Conservation (phyloP, 345 rosid genomes). For the Hibiscus mutabilis region DNA sequence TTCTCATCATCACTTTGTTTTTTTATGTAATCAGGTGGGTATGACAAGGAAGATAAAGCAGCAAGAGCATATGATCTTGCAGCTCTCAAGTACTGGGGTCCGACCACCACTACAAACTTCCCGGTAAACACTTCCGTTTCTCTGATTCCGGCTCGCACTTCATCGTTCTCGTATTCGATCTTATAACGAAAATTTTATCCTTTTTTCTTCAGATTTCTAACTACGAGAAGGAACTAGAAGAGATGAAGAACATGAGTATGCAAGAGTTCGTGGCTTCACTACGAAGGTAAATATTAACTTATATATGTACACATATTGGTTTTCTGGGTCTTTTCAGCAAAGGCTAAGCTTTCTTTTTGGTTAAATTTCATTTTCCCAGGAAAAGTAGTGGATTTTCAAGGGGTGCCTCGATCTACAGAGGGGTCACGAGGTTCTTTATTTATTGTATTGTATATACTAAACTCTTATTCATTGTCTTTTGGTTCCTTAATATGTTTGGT, state of each 20-base stretch:
- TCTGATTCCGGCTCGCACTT: background rate
- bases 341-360: background rate
- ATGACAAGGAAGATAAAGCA: slow-evolving; percentile 91
- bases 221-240: slow-evolving; percentile 61
- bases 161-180: background rate
- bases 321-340: no score
- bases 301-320: background rate
- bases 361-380: slow-evolving; percentile 22
- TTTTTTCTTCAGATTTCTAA: slow-evolving; percentile 23
- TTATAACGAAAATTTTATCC: background rate
- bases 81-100: slow-evolving; percentile 51
- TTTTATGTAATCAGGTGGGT: slow-evolving; percentile 56
- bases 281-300: slow-evolving; percentile 28
- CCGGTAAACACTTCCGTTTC: slow-evolving; percentile 21
- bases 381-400: slow-evolving; percentile 76
- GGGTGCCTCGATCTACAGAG: slow-evolving; percentile 79
- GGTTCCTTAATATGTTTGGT: background rate
- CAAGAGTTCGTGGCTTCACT: background rate
- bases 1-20: background rate
- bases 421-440: slow-evolving; percentile 60
- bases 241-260: slow-evolving; percentile 10
- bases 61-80: slow-evolving; percentile 96
- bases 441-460: background rate
- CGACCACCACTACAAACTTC: background rate
- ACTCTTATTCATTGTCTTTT: background rate